Percentiles rank a stretch among this genome's conserved stretches.
Evolutionary conservation across 805 yeast genomes (phyloP).

Genomic region (Kregervanrija pseudodelftensis): DNA sequence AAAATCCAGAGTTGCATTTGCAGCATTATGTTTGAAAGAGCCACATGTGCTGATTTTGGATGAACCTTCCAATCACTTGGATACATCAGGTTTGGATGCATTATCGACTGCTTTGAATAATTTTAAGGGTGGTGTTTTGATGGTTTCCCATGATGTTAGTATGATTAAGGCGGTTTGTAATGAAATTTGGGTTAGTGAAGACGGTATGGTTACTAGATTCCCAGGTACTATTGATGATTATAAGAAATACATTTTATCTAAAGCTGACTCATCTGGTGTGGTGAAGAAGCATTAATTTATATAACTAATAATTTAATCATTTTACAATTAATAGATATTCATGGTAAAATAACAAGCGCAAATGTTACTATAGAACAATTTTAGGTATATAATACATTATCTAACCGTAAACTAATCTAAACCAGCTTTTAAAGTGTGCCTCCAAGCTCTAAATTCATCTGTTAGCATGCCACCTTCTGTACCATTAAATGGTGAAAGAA

Average conservation of each 20-base stretch:
- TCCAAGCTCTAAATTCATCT: constrained; percentile 48
- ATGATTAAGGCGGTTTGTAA: constrained; percentile 84
- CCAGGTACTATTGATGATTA: constrained; percentile 81
- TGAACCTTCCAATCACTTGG: constrained; percentile 98
- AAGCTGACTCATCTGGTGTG: constrained; percentile 82
- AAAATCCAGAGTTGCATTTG: constrained; percentile 96
- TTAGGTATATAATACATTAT: no score
- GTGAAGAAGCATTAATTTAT: constrained; percentile 65
- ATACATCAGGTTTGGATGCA: constrained; percentile 96
- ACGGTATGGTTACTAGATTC: constrained; percentile 70
- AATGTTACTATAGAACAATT: no score
- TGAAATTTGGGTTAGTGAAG: constrained; percentile 94
- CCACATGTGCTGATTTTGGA: constrained; percentile 91
- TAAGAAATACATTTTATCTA: constrained; percentile 74
- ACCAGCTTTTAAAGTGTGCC: constrained; percentile 22
- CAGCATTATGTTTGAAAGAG: constrained; percentile 80
- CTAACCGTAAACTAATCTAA: no score
- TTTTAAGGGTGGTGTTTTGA: constrained; percentile 91
- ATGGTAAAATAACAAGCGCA: no score
- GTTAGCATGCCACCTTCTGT: constrained; percentile 34
- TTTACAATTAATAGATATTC: no score
- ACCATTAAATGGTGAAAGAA: constrained; percentile 31
- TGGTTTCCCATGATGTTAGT: constrained; percentile 97
- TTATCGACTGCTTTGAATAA: constrained; percentile 79
- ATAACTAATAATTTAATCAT: no score